phyloP scores from a whole-genome alignment of 768 basidiomycete species.

The Candolleomyces efflorescens region DNA sequence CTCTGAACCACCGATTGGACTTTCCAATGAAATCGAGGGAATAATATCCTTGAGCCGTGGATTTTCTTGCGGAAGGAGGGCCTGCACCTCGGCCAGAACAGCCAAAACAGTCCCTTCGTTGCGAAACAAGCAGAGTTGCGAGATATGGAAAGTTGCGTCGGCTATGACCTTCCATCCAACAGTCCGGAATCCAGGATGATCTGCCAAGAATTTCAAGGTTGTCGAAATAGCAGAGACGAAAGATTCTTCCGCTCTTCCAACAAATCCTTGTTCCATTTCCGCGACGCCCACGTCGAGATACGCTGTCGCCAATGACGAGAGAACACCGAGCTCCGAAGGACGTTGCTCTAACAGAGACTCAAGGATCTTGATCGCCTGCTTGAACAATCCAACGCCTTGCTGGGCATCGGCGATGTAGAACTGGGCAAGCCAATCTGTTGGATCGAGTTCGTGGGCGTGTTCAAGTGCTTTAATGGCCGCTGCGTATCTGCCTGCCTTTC shows the following conservation, averaged over 20 bases:
- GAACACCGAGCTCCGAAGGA: conserved; percentile 68
- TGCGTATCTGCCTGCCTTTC: conserved; percentile 79
- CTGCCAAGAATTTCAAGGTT: conserved; percentile 44
- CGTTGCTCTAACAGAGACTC: conserved; percentile 47
- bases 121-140: conserved; percentile 44
- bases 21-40: not conserved
- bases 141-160: conserved; percentile 71
- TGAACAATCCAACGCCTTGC: conserved; percentile 67
- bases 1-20: not conserved
- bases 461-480: conserved; percentile 86
- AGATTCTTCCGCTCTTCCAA: conserved; percentile 68
- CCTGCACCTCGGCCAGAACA: not conserved
- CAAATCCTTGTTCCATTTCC: conserved; percentile 67
- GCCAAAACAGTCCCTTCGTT: conserved; percentile 26
- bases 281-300: conserved; percentile 66
- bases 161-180: conserved; percentile 82
- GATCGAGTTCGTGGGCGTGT: conserved; percentile 67
- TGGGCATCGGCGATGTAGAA: conserved; percentile 87
- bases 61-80: not conserved
- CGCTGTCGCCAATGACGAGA: conserved; percentile 67
- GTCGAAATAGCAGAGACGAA: conserved; percentile 57
- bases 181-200: conserved; percentile 58
- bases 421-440: conserved; percentile 76
- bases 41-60: not conserved
- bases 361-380: conserved; percentile 70